These are phyloP conservation scores for Fusarium sp. DNA, from an alignment of 2,329 filamentous ascomycete species.

Conservation along the genomic window DNA sequence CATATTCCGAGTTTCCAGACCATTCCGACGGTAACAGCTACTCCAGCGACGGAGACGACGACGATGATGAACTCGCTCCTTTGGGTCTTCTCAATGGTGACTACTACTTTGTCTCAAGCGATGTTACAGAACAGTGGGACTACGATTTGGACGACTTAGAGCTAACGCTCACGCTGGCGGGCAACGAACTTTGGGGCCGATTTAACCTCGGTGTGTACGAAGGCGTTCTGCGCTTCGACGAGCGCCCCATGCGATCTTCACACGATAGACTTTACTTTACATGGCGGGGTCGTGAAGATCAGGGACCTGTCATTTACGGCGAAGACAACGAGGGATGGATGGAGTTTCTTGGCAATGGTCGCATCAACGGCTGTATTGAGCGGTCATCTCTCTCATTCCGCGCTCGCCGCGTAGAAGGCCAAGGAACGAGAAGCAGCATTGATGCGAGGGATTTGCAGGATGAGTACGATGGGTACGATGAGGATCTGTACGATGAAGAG, in stretches of 20 bases:
- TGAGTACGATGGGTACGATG: constrained; percentile 48
- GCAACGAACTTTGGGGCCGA: constrained; percentile 56
- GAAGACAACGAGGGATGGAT: constrained; percentile 48
- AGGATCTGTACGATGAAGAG: constrained; percentile 46
- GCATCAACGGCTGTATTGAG: constrained; percentile 48
- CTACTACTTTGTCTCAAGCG: constrained; percentile 52
- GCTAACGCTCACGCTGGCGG: constrained; percentile 54
- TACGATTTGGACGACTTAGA: constrained; percentile 42
- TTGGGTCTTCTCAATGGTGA: constrained; percentile 58
- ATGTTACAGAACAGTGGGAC: constrained; percentile 45
- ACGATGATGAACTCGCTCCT: constrained; percentile 5
- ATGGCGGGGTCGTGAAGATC: constrained; percentile 52
- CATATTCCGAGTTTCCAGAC: constrained; percentile 24
- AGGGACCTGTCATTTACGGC: constrained; percentile 46
- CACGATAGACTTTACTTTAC: constrained; percentile 42
- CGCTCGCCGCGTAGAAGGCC: constrained; percentile 38
- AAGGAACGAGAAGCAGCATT: constrained; percentile 48
- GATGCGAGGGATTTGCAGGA: constrained; percentile 40
- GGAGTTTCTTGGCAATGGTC: constrained; percentile 53
- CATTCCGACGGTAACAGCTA: constrained; percentile 6
- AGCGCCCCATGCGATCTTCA: constrained; percentile 50
- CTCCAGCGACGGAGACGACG: constrained; percentile 16
- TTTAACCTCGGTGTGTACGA: constrained; percentile 57
- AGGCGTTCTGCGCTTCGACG: constrained; percentile 56
- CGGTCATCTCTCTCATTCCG: constrained; percentile 46